A percentile compares a stretch with the other conserved stretches of the same genome.
Conservation (phyloP, 1,284 basidiomycete genomes). For the Ustilago hordei region DNA sequence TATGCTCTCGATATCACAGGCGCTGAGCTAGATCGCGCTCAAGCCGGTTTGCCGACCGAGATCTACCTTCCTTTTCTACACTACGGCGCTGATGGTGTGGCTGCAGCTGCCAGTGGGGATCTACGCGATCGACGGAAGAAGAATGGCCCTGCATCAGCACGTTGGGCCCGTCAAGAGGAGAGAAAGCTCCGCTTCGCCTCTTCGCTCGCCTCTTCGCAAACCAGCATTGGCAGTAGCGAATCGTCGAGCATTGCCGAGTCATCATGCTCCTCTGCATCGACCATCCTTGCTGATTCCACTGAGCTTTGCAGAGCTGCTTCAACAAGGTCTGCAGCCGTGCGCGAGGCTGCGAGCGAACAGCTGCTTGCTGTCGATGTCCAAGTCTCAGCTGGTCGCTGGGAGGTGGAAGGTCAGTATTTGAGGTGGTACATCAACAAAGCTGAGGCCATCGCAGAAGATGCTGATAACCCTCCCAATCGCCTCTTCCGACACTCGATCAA, state of each 20-base stretch:
- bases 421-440: conserved; percentile 80
- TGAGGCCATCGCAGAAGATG: conserved; percentile 42
- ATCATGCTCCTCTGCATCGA: conserved; percentile 25
- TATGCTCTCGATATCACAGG: conserved; percentile 41
- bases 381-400: conserved; percentile 78
- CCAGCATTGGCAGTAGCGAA: conserved; percentile 14
- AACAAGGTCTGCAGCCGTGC: conserved; percentile 7
- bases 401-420: conserved; percentile 77
- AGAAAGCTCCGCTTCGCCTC: conserved; percentile 23
- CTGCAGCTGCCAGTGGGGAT: conserved; percentile 48
- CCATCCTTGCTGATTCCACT: conserved; percentile 25
- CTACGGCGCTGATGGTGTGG: conserved; percentile 76
- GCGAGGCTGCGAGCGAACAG: conserved; percentile 4
- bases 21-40: conserved; percentile 22
- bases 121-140: conserved; percentile 29
- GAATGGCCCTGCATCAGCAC: conserved; percentile 9
- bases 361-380: conserved; percentile 69
- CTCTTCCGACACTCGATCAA: conserved; percentile 47
- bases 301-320: conserved; percentile 25
- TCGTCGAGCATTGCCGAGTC: conserved; percentile 22
- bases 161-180: conserved; percentile 39
- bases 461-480: conserved; percentile 19
- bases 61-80: conserved; percentile 90
- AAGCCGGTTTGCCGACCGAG: conserved; percentile 77
- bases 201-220: conserved; percentile 20